These are phyloP conservation scores for Fomitiporia mediterranea DNA, from an alignment of 1,284 basidiomycete species.

Conservation along the genomic window DNA sequence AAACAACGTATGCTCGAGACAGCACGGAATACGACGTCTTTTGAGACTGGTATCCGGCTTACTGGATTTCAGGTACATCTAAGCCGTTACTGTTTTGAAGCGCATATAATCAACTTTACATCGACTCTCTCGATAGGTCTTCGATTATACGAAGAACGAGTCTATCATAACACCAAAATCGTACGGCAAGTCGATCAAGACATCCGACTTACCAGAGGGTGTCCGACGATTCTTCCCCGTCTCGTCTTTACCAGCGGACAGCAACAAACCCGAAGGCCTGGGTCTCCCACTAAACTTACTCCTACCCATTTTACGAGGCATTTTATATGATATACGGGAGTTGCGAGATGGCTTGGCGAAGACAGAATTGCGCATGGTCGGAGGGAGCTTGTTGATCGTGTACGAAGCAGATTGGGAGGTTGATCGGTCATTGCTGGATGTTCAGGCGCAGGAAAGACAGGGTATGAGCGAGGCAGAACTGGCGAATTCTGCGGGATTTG, in stretches of 20 bases:
- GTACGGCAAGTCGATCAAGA: slow-evolving; percentile 77
- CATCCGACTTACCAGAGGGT: slow-evolving; percentile 66
- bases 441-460: slow-evolving; percentile 33
- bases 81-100: neutral
- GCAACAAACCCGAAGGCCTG: slow-evolving; percentile 17
- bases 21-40: slow-evolving; percentile 68
- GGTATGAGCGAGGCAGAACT: neutral
- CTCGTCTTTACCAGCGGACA: slow-evolving; percentile 23
- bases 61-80: slow-evolving; percentile 83
- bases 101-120: slow-evolving; percentile 3
- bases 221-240: slow-evolving; percentile 78
- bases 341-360: slow-evolving; percentile 49
- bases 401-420: slow-evolving; percentile 70
- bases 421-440: slow-evolving; percentile 37
- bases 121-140: slow-evolving; percentile 73
- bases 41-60: slow-evolving; percentile 72
- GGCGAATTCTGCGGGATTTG: slow-evolving; percentile 29
- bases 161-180: slow-evolving; percentile 66
- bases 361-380: slow-evolving; percentile 78
- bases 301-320: slow-evolving; percentile 46
- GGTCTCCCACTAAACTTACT: slow-evolving; percentile 42
- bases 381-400: slow-evolving; percentile 74
- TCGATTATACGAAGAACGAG: slow-evolving; percentile 52
- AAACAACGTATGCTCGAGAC: slow-evolving; percentile 70
- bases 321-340: slow-evolving; percentile 57